A percentile compares a stretch with the other conserved stretches of the same genome.
phyloP scores from a whole-genome alignment of 1,284 basidiomycete genomes.

The Ustilago nuda region DNA sequence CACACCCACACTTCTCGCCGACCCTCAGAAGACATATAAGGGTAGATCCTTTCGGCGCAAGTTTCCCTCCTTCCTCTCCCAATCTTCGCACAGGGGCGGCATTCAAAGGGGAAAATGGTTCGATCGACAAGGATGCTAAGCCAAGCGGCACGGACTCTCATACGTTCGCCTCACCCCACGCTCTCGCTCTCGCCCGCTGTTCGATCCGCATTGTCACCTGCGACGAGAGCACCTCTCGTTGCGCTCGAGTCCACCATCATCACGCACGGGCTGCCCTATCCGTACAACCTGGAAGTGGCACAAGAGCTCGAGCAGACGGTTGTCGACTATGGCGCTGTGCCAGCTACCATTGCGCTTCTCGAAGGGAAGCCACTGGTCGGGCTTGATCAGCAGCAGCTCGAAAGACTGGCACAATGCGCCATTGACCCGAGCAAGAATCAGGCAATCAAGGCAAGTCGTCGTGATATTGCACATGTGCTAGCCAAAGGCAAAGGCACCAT shows the following conservation, averaged over 20 bases:
- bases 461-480: constrained; percentile 85
- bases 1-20: not conserved
- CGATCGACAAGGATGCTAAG: constrained; percentile 31
- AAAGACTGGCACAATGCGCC: constrained; percentile 75
- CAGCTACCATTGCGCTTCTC: constrained; percentile 90
- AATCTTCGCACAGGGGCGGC: not conserved
- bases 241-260: constrained; percentile 83
- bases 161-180: constrained; percentile 31
- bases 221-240: constrained; percentile 69
- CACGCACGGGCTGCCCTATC: constrained; percentile 80
- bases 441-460: constrained; percentile 82
- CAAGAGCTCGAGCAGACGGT: constrained; percentile 82
- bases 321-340: constrained; percentile 80
- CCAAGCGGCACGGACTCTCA: constrained; percentile 36
- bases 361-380: constrained; percentile 88
- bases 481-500: constrained; percentile 74
- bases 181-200: constrained; percentile 31
- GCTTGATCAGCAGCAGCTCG: constrained; percentile 77
- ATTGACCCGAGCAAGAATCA: constrained; percentile 47
- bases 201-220: constrained; percentile 22
- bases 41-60: not conserved
- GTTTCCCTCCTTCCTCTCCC: not conserved
- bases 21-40: constrained; percentile 7
- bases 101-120: constrained; percentile 19
- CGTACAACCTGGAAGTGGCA: constrained; percentile 81